phyloP scores from a whole-genome alignment of 2,329 filamentous ascomycete genomes.

The Phoma sp. region DNA sequence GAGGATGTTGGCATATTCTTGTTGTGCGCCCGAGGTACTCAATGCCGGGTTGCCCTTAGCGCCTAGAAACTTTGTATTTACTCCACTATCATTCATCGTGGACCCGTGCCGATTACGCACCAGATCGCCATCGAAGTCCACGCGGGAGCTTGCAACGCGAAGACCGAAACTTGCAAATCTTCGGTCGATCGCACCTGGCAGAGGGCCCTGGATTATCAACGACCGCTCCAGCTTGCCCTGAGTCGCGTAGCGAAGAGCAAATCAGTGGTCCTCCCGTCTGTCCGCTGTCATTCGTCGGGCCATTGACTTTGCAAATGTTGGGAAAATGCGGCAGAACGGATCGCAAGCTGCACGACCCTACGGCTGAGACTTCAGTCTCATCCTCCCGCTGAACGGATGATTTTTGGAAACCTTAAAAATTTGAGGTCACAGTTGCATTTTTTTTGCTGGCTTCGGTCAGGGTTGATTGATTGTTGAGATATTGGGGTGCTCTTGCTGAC shows the following conservation, averaged over 20 bases:
- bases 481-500: background rate
- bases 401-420: background rate
- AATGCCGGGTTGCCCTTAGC: background rate
- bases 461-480: background rate
- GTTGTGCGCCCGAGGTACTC: background rate
- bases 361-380: background rate
- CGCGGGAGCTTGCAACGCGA: background rate
- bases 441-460: background rate
- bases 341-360: background rate
- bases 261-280: background rate
- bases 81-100: background rate
- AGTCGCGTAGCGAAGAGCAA: slow-evolving; percentile 5
- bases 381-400: background rate
- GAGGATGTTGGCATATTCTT: slow-evolving; percentile 1
- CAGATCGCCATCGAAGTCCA: slow-evolving; percentile 6
- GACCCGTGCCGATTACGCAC: background rate
- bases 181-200: slow-evolving; percentile 4
- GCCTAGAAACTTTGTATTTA: background rate
- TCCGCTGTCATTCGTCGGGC: slow-evolving; percentile 9
- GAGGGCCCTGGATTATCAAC: background rate
- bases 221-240: background rate
- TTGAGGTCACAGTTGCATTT: background rate
- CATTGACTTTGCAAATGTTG: slow-evolving; percentile 4
- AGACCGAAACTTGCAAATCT: background rate
- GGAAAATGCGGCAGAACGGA: background rate